A percentile compares a stretch with the other conserved stretches of the same genome.
These are phyloP conservation scores for Coelastrella sp. DNA, from an alignment of 139 green algal genomes.

Conservation along the genomic window DNA sequence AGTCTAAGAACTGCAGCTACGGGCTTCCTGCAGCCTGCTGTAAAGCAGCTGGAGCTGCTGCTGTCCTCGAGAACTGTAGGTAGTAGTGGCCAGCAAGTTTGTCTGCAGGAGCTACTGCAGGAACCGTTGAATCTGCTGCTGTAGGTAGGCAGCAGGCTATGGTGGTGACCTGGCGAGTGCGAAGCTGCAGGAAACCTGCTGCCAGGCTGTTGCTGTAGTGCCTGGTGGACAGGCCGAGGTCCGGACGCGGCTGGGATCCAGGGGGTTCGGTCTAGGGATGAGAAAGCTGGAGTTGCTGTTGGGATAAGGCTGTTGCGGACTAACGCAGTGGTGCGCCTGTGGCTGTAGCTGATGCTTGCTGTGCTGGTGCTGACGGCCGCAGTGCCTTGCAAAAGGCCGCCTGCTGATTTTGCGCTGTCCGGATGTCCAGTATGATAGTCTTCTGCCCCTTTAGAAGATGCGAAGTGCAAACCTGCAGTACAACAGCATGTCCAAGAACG, in stretches of 20 bases:
- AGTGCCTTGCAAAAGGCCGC: not conserved
- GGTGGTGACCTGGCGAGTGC: not conserved
- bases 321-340: conserved; percentile 8
- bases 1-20: not conserved
- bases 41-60: not conserved
- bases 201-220: not conserved
- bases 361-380: not conserved
- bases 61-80: not conserved
- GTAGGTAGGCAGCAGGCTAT: not conserved
- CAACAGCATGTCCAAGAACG: too few relatives aligned
- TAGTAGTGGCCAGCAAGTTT: not conserved
- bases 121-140: not conserved
- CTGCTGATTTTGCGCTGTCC: too few relatives aligned
- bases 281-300: not conserved
- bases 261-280: not conserved
- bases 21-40: not conserved
- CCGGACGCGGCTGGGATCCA: not conserved
- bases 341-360: not conserved
- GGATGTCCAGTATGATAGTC: not conserved
- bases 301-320: not conserved
- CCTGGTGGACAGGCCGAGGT: not conserved
- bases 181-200: not conserved
- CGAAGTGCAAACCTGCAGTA: too few relatives aligned
- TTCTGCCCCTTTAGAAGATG: too few relatives aligned
- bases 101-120: not conserved